A percentile compares a stretch with the other conserved stretches of the same genome.
Conservation (phyloP, 495 filamentous ascomycete genomes). For the Penicillium bovifimosum region DNA sequence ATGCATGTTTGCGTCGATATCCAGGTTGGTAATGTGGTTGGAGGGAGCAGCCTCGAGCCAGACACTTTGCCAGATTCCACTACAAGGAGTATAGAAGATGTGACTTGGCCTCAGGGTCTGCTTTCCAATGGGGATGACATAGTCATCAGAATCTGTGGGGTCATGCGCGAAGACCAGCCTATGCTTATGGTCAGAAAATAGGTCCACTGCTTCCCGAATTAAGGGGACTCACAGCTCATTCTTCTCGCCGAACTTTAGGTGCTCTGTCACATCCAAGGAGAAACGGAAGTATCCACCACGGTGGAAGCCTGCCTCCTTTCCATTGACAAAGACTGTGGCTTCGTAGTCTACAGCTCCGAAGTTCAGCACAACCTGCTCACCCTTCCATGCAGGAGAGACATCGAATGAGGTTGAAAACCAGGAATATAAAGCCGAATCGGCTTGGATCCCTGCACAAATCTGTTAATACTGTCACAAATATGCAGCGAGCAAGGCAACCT, state of each 20-base stretch:
- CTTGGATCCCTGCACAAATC: conserved; percentile 45
- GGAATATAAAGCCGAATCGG: conserved; percentile 43
- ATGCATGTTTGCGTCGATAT: conserved; percentile 53
- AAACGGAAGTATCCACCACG: conserved; percentile 61
- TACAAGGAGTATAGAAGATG: conserved; percentile 66
- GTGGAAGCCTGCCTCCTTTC: conserved; percentile 46
- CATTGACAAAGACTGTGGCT: conserved; percentile 60
- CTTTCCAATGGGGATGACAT: conserved; percentile 60
- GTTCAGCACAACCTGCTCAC: conserved; percentile 49
- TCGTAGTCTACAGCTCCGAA: conserved; percentile 68
- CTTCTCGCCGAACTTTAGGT: conserved; percentile 31
- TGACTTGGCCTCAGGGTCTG: conserved; percentile 53
- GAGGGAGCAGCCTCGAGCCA: conserved; percentile 58
- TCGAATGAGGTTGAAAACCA: conserved; percentile 57
- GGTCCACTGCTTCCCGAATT: not conserved
- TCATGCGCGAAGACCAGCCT: conserved; percentile 60
- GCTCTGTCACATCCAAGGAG: conserved; percentile 51
- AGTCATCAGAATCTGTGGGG: conserved; percentile 51
- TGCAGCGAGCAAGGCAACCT: not conserved
- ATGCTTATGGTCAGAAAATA: conserved; percentile 5
- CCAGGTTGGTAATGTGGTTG: conserved; percentile 49
- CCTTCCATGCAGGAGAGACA: conserved; percentile 44
- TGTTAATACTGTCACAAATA: conserved; percentile 1
- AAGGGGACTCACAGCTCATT: conserved; percentile 48
- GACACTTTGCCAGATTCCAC: conserved; percentile 65